Percentiles rank a stretch among this genome's conserved stretches.
phyloP scores from a whole-genome alignment of 2,329 filamentous ascomycete species.

The Colletotrichum nymphaeae region DNA sequence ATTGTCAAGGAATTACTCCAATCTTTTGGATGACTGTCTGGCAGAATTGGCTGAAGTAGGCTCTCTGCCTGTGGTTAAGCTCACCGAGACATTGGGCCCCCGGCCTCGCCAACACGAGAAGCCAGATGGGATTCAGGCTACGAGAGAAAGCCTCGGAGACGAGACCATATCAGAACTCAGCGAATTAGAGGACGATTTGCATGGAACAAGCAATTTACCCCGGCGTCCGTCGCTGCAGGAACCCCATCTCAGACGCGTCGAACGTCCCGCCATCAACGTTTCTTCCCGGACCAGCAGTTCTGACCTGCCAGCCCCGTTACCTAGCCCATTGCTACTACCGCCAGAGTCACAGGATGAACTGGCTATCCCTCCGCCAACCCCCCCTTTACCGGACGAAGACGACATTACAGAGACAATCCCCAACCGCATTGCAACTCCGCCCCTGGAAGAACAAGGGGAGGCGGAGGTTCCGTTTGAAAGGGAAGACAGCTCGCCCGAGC shows the following conservation, averaged over 20 bases:
- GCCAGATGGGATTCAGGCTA: slow-evolving; percentile 26
- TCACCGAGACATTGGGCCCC: slow-evolving; percentile 37
- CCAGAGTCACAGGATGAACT: slow-evolving; percentile 25
- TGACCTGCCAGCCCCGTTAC: slow-evolving; percentile 1
- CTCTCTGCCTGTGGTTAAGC: slow-evolving; percentile 37
- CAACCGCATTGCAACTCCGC: slow-evolving; percentile 16
- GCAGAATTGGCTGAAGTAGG: slow-evolving; percentile 50
- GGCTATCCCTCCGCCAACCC: slow-evolving; percentile 28
- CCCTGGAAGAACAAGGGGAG: slow-evolving; percentile 10
- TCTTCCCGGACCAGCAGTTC: slow-evolving; percentile 13
- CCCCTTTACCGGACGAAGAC: slow-evolving; percentile 30
- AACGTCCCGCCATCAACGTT: slow-evolving; percentile 8
- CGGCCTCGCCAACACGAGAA: slow-evolving; percentile 20
- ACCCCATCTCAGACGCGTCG: not conserved
- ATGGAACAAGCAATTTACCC: slow-evolving; percentile 6
- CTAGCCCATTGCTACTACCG: slow-evolving; percentile 23
- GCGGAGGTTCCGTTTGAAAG: slow-evolving; percentile 9
- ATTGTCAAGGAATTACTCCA: slow-evolving; percentile 55
- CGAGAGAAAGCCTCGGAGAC: slow-evolving; percentile 34
- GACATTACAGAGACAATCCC: not conserved
- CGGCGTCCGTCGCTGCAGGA: slow-evolving; percentile 23
- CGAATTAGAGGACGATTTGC: slow-evolving; percentile 61
- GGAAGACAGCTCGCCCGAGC: slow-evolving; percentile 30
- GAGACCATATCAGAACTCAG: slow-evolving; percentile 62
- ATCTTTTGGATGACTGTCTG: slow-evolving; percentile 55